Percentiles rank a stretch among this genome's conserved stretches.
Conservation (phyloP, 2,329 filamentous ascomycete species). For the Ophiocordyceps camponoti-saundersi region DNA sequence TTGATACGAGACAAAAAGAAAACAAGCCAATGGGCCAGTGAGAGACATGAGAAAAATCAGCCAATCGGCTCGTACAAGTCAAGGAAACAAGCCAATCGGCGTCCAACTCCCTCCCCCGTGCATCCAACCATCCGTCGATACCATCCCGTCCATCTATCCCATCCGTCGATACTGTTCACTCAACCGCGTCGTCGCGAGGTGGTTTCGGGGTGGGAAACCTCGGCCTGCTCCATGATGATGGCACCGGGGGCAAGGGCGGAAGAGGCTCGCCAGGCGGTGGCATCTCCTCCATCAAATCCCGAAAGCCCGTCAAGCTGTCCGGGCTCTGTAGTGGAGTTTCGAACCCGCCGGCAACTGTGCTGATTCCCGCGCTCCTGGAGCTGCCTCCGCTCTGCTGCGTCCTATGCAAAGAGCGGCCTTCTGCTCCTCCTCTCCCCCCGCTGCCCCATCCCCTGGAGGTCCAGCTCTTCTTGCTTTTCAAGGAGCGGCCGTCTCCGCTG, state of each 20-base stretch:
- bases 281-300: constrained; percentile 8
- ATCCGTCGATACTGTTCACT: not conserved
- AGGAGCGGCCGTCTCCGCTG: not conserved
- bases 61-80: not conserved
- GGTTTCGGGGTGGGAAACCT: constrained; percentile 9
- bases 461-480: not conserved
- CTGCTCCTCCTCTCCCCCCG: not conserved
- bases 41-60: too few species aligned
- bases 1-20: not conserved
- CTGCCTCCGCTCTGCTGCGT: not conserved
- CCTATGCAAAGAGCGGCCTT: not conserved
- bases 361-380: not conserved
- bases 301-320: constrained; percentile 9
- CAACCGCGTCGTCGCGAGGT: constrained; percentile 2
- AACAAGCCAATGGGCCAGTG: not conserved
- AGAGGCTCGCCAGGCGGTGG: not conserved
- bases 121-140: not conserved
- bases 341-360: not conserved
- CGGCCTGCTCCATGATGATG: constrained; percentile 7
- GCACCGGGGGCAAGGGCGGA: constrained; percentile 6
- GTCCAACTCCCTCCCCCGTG: not conserved
- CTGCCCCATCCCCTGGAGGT: not conserved
- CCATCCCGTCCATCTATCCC: too few species aligned
- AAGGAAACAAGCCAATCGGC: not conserved
- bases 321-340: constrained; percentile 5